Evolutionary conservation across 495 filamentous ascomycete species (phyloP).

Genomic region (Penicillium herquei): DNA sequence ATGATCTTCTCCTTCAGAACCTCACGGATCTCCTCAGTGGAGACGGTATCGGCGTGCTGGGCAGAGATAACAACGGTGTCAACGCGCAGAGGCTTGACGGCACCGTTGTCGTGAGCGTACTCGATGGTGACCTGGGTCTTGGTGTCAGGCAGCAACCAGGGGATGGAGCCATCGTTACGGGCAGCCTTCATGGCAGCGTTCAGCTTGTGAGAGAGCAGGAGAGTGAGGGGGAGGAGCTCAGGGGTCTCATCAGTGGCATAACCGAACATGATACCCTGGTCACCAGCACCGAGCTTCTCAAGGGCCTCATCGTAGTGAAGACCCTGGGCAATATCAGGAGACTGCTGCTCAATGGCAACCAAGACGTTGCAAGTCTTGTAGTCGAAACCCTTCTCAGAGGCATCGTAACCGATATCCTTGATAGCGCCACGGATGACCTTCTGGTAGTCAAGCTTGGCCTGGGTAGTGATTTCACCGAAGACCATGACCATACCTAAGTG

Average conservation of each 20-base stretch:
- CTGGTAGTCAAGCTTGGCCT: constrained; percentile 93
- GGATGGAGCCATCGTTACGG: constrained; percentile 78
- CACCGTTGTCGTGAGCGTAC: constrained; percentile 94
- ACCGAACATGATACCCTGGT: constrained; percentile 99
- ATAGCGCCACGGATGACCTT: constrained; percentile 92
- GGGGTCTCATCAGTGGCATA: constrained; percentile 99
- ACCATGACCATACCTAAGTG: constrained; percentile 88
- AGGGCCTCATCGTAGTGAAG: constrained; percentile 94
- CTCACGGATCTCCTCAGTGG: constrained; percentile 89
- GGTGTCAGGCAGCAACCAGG: constrained; percentile 96
- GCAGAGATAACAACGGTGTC: constrained; percentile 97
- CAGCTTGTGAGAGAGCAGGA: constrained; percentile 91
- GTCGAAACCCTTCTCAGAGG: constrained; percentile 96
- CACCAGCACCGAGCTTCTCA: constrained; percentile 97
- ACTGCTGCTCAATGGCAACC: constrained; percentile 99
- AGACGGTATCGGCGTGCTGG: constrained; percentile 86
- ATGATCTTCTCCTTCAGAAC: constrained; percentile 98
- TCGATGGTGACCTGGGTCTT: constrained; percentile 99
- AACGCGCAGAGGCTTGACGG: constrained; percentile 86
- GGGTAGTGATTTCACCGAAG: constrained; percentile 99
- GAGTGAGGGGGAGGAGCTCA: constrained; percentile 90
- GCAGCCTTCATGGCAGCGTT: constrained; percentile 89
- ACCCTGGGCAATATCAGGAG: constrained; percentile 97
- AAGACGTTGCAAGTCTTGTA: constrained; percentile 99
- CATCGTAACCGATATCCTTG: constrained; percentile 98